A percentile compares a stretch with the other conserved stretches of the same genome.
phyloP scores from a whole-genome alignment of 805 yeast genomes.

The Kuraishia piskuri region DNA sequence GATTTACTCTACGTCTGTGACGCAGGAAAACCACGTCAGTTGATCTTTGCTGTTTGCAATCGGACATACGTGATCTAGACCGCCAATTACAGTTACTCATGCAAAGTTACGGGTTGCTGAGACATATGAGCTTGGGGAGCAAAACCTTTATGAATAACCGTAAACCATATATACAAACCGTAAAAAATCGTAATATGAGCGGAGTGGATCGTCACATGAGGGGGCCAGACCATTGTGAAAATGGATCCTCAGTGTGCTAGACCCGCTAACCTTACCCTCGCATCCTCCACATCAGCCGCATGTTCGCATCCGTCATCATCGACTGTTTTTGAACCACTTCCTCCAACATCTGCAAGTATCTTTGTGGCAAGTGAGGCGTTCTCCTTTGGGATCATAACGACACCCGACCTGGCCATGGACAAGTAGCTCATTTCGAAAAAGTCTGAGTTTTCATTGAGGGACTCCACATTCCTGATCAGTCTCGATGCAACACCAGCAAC shows the following conservation, averaged over 20 bases:
- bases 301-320: no score
- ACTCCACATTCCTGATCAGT: constrained; percentile 25
- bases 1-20: not conserved
- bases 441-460: constrained; percentile 9
- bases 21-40: not conserved
- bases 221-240: not conserved
- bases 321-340: not conserved
- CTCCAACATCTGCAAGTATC: not conserved
- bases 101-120: not conserved
- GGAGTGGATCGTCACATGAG: no score
- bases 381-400: constrained; percentile 51
- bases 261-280: not conserved
- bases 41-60: not conserved
- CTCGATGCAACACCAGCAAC: constrained; percentile 56
- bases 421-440: constrained; percentile 47
- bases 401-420: constrained; percentile 51
- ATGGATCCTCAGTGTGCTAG: not conserved
- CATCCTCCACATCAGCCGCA: not conserved
- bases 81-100: no score
- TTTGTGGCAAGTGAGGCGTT: constrained; percentile 16
- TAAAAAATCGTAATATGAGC: not conserved
- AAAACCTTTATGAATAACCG: not conserved
- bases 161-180: not conserved
- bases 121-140: not conserved
- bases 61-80: not conserved